Base-by-base conservation (phyloP, 108 stramenopile species). In the Skeletonema menzelii region DNA sequence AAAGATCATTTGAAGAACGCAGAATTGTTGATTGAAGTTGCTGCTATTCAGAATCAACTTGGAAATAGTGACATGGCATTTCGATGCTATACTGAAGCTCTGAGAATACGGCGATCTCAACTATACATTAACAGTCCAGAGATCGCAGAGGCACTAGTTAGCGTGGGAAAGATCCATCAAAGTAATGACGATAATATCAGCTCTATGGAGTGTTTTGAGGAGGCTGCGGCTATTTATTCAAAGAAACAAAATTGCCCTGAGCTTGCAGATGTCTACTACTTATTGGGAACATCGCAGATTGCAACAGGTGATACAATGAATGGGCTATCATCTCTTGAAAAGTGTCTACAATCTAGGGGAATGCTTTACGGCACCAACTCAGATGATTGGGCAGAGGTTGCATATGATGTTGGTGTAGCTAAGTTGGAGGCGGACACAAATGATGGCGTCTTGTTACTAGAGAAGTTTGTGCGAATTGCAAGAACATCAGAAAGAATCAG, bases 1-100 rank as follows among this genome's bases (percentile, higher is more conserved):
- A 70, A 56, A 59, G 59, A 86, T 66, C 61, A 79, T 59, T 53
- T 84, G 55, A 76, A 67, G 37, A 79, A 83, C 66, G 82, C 85
- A 37, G 76, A 77, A 19, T 64, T 86, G 53, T 55, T 86, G 68
- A 73, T 70, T 28, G 66, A 83, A 57, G 85, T 82, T 44, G 85
- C 82, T 12, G 46, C 53, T 4, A 42, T 86, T 31, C 85, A 86
- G 47, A 27, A 73, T 17, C 59, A 62, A 14, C 65, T 76, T 12
- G 30, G 55, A 8, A 78, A 86, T 20, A 17, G 40, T 58, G 79
- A 77, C 4, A 34, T 86, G 60, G 79, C 85, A 0, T 35, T 72
- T 27, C 69, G 70, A 7, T 86, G 85, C 57, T 84, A 81, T 40
- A 59, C 44, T 11, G 85, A 86, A 70, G 72, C 82, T 11, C 46